Conservation (phyloP, 768 basidiomycete species). For the Amanita subjunquillea region DNA sequence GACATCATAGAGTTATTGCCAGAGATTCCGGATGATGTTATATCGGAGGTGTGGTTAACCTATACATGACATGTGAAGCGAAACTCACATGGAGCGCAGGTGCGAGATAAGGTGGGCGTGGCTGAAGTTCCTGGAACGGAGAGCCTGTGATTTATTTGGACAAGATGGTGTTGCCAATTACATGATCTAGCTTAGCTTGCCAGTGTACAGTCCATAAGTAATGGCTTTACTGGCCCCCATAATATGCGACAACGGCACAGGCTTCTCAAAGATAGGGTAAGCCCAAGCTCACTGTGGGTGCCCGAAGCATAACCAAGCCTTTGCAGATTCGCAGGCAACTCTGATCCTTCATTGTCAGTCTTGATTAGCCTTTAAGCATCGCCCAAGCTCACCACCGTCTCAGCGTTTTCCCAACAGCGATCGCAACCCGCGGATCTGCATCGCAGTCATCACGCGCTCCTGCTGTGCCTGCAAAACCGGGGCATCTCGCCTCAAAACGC, state of each 20-base stretch:
- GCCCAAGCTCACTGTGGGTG: constrained; percentile 1
- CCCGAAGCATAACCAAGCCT: not conserved
- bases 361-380: constrained; percentile 4
- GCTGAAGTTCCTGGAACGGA: constrained; percentile 11
- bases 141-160: constrained; percentile 13
- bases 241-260: constrained; percentile 97
- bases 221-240: constrained; percentile 91
- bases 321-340: constrained; percentile 91
- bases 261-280: constrained; percentile 94
- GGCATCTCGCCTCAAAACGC: constrained; percentile 90
- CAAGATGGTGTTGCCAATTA: constrained; percentile 11
- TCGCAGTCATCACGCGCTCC: constrained; percentile 59
- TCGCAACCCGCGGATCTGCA: constrained; percentile 77
- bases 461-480: constrained; percentile 73
- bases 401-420: constrained; percentile 97
- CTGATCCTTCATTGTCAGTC: constrained; percentile 93
- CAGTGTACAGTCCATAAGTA: not conserved
- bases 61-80: not conserved
- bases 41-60: constrained; percentile 34
- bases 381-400: constrained; percentile 2
- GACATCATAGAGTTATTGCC: constrained; percentile 52
- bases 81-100: constrained; percentile 9
- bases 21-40: constrained; percentile 46
- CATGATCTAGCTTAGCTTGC: not conserved
- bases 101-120: constrained; percentile 14